Evolutionary conservation across 192 early-diverging fungal species (phyloP), one percentile per base, ranked within the genome.

Genomic region (Dimargaris cristalligena): DNA sequence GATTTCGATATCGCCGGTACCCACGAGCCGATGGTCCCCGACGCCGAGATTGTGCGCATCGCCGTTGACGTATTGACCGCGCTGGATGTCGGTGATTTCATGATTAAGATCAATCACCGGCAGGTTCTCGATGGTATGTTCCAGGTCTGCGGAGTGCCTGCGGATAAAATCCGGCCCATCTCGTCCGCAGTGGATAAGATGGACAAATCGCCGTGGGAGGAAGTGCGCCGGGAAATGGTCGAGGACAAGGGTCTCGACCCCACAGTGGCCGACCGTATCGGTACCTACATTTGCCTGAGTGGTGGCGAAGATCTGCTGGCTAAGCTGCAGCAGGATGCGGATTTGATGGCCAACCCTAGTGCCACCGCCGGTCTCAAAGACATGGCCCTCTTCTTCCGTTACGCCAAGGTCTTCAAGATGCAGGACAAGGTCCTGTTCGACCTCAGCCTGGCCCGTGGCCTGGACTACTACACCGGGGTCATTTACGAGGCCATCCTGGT

Each of bases 381-480:
- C 51, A 90, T 99, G 91, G 60, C 62, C 2, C 63, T 83, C 47
- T 76, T 99, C 50, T 87, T 96, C 63, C 73, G 70, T 52, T 99
- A 92, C 72, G 75, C 94, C 33, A 75, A 78, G n/a, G 69, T 92
- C 30, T 86, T 91, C 62, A 76, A 77, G 18, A 79, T 97, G 14
- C 61, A 75, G 10, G 73, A 81, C 54, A 70, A 69, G 49, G 52
- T 94, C 44, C 87, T 84, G 2, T 94, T 98, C 65, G 95, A 99
- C 67, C 78, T 99, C 59, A 86, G 83, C 55, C 75, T 99, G 64
- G 95, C 94, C n/a, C 82, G 95, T 44, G 95, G 95, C 30, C 67
- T 99, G 44, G 95, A 99, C 67, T 99, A 99, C 70, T 99, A 99
- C 74, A 99, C 95, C 38, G 95, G 95, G 29, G 82, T 97, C 51